Percentiles rank a stretch among this genome's conserved stretches.
Conservation (phyloP, 2,329 filamentous ascomycete species). For the Dactylellina haptotyla region DNA sequence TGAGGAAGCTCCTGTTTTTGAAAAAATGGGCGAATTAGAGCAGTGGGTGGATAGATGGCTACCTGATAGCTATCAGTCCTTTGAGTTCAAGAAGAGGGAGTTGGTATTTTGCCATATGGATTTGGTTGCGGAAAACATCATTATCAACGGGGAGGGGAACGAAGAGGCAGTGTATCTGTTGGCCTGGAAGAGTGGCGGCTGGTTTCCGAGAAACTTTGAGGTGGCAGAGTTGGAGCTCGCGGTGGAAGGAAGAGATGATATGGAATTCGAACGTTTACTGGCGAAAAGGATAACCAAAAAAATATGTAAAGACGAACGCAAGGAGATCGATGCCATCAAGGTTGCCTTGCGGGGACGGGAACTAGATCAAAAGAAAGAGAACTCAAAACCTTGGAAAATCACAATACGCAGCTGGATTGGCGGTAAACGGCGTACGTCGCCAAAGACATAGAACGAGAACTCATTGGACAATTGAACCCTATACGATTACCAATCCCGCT, state of each 20-base stretch:
- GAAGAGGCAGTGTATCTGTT: neutral
- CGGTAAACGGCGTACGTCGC: neutral
- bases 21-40: neutral
- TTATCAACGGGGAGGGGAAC: neutral
- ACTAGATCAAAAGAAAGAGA: neutral
- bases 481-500: neutral
- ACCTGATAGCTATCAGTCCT: neutral
- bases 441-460: neutral
- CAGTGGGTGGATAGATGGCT: neutral
- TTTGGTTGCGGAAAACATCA: neutral
- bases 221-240: conserved; percentile 11
- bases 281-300: neutral
- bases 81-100: neutral
- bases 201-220: conserved; percentile 22
- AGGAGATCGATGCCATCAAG: neutral
- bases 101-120: conserved; percentile 18
- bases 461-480: neutral
- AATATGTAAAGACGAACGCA: neutral
- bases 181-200: conserved; percentile 18
- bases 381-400: neutral
- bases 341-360: neutral
- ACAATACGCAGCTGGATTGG: neutral
- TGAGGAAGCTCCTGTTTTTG: neutral
- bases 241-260: neutral
- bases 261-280: neutral